Base-by-base conservation (phyloP, 345 rosid genomes). In the Salix koriyanagi region DNA sequence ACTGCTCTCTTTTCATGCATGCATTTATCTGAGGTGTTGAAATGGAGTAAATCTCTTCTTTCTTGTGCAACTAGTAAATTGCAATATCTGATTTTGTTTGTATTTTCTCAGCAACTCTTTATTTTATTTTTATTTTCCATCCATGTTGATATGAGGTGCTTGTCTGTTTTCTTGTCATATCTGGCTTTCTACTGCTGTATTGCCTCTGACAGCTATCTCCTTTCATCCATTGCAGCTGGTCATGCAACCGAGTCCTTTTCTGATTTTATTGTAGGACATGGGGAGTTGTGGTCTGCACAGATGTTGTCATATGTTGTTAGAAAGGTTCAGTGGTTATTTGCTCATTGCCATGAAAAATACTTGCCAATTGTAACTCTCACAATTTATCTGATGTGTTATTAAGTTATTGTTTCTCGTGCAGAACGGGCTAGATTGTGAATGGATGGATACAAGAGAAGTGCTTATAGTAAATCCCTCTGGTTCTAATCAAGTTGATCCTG, bases 401-500 rank as follows among this genome's bases (percentile, higher is more conserved):
- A 58, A 26, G 28, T 21, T 44, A 25, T 54, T 42, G 61, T 48
- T 69, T 72, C 71, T 58, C 25, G 42, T 71, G 73, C 89, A 95
- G 99, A 89, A 77, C 69, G 97, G 96, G 54, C 79, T 86, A 28
- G 91, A 94, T 76, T 92, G 96, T 86, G 77, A 58, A 77, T 96
- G 99, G 99, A 91, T 96, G 99, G 99, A 96, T 84, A 92, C 99
- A 26, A 94, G 99, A 82, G 97, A 96, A 12, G 97, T 96, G 54
- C 89, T 96, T 65, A 88, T 94, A 70, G 98, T 96, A 52, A 92
- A 87, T 87, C 99, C 97, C 65, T 89, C 92, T 23, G 88, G 93
- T 84, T 83, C 97, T 77, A 88, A 91, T 86, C 97, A 94, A 85
- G 99, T 91, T 12, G 99, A 96, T 89, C 99, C 98, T 65, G 97